Conservation (phyloP, 2,329 filamentous ascomycete species). For the Fusarium globosum region DNA sequence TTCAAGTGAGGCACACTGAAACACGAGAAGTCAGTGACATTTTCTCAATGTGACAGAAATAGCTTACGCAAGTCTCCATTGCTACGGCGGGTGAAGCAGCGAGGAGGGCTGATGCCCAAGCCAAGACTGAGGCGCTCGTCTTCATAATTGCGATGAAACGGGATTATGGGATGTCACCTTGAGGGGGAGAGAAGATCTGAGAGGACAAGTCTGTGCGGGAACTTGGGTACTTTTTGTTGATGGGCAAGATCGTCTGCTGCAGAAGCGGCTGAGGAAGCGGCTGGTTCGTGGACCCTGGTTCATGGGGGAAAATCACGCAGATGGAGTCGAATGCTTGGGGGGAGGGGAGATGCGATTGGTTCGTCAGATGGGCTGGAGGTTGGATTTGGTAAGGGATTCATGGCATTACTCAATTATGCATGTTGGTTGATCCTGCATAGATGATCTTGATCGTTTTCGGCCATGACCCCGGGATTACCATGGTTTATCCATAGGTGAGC, state of each 20-base stretch:
- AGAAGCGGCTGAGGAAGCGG: not conserved
- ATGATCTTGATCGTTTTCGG: not conserved
- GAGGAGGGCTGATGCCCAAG: slow-evolving; percentile 10
- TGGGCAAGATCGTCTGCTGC: not conserved
- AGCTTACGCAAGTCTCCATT: slow-evolving; percentile 7
- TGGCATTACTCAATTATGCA: not conserved
- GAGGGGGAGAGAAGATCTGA: not conserved
- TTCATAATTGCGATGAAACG: slow-evolving; percentile 13
- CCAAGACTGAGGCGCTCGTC: slow-evolving; percentile 1
- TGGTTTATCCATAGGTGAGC: not conserved
- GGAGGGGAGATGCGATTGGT: not conserved
- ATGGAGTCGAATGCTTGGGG: not conserved
- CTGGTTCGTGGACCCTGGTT: not conserved
- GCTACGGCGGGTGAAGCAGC: not conserved
- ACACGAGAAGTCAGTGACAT: not conserved
- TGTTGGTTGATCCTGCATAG: not conserved
- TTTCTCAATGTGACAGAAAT: not conserved
- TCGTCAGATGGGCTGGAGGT: not conserved
- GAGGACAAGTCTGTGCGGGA: slow-evolving; percentile 15
- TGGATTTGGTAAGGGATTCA: not conserved
- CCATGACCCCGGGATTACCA: not conserved
- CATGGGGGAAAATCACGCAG: slow-evolving; percentile 1
- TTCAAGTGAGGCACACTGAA: slow-evolving; percentile 23
- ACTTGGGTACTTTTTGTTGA: slow-evolving; percentile 11
- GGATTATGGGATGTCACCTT: not conserved